Evolutionary conservation across 345 rosid species (phyloP), one percentile per base, ranked within the genome.

Genomic region (Populus alba): DNA sequence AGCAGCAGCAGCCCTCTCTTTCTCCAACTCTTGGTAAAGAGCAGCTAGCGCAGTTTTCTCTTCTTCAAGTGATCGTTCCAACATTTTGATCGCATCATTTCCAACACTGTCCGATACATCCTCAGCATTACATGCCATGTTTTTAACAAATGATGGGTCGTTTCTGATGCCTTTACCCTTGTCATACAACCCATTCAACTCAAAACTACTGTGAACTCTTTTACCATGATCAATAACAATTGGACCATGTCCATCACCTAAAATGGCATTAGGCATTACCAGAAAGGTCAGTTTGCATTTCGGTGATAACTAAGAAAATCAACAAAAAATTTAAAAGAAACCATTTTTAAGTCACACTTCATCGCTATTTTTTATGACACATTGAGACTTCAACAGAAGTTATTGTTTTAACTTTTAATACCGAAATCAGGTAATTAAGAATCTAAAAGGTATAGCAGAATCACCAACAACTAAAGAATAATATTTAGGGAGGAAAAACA

Each of bases 1-100:
- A 16, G 85, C 81, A 71, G 85, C 81, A 73, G 85, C 85, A 39
- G 85, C 81, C 79, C 85, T 78, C 81, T 78, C 85, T 71, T 78
- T 71, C 81, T 82, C 85, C 70, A 82, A 66, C 41, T 82, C 85
- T 69, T 51, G 79, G 75, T 70, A 74, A 63, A 82, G 81, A 67
- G 72, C 62, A 51, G 72, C 75, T 38, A 11, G 76, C 16, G 79
- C 77, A 66, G 73, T 47, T 55, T 74, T 78, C 62, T 82, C 77
- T 41, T 75, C 81, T 65, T 70, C 73, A 51, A 82, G 79, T 38
- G 67, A 69, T 74, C 55, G 72, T 55, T 66, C 66, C 76, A 71
- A 59, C 78, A 37, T 27, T 65, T 38, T 63, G 65, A 70, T 74
- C 47, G 61, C 62, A 41, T 70, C 73, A 53, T 78, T 70, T 6